Conservation (phyloP, 495 filamentous ascomycete species). For the Parathielavia appendiculata region DNA sequence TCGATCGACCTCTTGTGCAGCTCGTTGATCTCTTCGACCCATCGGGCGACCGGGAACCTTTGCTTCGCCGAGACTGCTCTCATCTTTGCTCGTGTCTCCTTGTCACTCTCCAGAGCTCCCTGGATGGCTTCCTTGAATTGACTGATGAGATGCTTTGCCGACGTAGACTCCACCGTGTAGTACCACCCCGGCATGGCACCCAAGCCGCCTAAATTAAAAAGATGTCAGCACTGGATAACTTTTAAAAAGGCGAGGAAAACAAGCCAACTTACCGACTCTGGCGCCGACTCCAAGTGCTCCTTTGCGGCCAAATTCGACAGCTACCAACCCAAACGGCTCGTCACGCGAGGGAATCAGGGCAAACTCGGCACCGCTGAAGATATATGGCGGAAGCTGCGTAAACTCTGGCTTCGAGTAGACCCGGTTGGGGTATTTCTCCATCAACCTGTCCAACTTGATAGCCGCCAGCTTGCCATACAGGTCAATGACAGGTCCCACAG, state of each 20-base stretch:
- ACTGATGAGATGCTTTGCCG: constrained; percentile 60
- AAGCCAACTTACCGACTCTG: constrained; percentile 52
- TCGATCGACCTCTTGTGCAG: constrained; percentile 52
- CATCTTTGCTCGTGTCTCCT: constrained; percentile 59
- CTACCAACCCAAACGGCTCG: constrained; percentile 73
- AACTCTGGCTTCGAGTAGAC: constrained; percentile 73
- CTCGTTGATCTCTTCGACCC: constrained; percentile 58
- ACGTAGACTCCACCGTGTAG: constrained; percentile 62
- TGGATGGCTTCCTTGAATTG: constrained; percentile 69
- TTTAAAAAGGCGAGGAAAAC: too few species aligned
- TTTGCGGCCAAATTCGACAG: constrained; percentile 73
- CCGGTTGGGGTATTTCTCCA: constrained; percentile 62
- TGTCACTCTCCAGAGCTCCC: constrained; percentile 56
- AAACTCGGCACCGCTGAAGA: constrained; percentile 73
- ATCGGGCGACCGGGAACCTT: constrained; percentile 66
- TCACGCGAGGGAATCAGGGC: constrained; percentile 72
- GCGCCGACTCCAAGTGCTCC: constrained; percentile 70
- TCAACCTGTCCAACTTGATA: constrained; percentile 60
- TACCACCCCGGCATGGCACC: constrained; percentile 74
- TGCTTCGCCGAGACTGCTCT: constrained; percentile 69
- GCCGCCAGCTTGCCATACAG: constrained; percentile 70
- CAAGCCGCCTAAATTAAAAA: constrained; percentile 42
- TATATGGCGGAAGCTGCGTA: constrained; percentile 63
- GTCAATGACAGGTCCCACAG: constrained; percentile 66
- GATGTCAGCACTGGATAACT: background rate